A percentile compares a stretch with the other conserved stretches of the same genome.
phyloP scores from a whole-genome alignment of 129 eudicot genomes.

The Heracleum sosnowskyi region DNA sequence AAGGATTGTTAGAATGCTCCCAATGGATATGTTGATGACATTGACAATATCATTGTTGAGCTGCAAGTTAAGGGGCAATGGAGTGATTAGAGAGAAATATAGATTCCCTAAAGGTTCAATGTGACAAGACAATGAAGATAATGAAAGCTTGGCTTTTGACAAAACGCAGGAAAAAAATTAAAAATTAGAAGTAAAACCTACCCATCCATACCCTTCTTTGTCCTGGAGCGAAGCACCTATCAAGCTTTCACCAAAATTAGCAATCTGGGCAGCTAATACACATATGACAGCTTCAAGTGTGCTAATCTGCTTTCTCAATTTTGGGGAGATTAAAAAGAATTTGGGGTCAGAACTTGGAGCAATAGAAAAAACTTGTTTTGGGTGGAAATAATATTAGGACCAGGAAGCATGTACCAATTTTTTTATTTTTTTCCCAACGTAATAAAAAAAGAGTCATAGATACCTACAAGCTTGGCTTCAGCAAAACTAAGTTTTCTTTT shows the following conservation, averaged over 20 bases:
- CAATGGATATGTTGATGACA: constrained; percentile 78
- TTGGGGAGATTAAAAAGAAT: background rate
- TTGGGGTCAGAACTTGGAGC: background rate
- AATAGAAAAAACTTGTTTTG: background rate
- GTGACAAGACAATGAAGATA: background rate
- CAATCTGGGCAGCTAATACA: constrained; percentile 90
- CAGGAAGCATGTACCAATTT: background rate
- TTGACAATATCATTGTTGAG: constrained; percentile 90
- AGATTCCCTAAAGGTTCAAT: too few species aligned
- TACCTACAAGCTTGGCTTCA: background rate
- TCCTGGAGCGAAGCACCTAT: constrained; percentile 88
- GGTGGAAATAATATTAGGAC: background rate
- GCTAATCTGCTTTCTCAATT: constrained; percentile 37
- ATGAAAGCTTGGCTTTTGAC: background rate
- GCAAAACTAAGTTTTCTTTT: background rate
- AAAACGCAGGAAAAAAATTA: background rate
- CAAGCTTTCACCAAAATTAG: constrained; percentile 84
- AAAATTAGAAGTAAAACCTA: constrained; percentile 21
- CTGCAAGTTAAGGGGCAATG: constrained; percentile 33
- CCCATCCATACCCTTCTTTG: constrained; percentile 87
- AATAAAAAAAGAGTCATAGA: too few species aligned
- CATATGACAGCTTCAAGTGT: constrained; percentile 60
- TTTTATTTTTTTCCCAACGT: too few species aligned
- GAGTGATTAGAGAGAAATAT: background rate
- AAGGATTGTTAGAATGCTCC: constrained; percentile 69